Conservation (phyloP, 139 green algal species). For the Volvox africanus region DNA sequence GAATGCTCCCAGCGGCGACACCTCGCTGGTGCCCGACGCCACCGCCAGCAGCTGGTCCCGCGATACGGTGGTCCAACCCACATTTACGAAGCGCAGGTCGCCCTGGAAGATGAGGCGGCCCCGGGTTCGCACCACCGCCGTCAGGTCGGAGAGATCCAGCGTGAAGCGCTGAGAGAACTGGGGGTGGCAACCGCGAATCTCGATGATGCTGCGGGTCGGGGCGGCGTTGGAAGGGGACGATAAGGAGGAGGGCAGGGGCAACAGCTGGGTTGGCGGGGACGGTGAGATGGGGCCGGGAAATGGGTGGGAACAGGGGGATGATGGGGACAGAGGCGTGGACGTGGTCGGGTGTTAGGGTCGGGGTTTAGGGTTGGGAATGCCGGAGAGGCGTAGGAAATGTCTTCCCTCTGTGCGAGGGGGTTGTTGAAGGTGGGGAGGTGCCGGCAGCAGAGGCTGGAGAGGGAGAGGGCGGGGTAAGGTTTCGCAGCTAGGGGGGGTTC, state of each 20-base stretch:
- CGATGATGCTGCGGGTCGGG: constrained; percentile 10
- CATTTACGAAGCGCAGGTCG: not conserved
- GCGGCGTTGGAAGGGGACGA: not conserved
- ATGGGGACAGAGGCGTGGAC: not conserved
- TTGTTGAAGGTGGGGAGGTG: no score
- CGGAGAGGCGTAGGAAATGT: no score
- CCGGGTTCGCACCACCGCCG: not conserved
- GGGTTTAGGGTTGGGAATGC: no score
- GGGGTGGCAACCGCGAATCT: constrained; percentile 42
- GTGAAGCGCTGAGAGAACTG: not conserved
- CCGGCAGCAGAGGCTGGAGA: no score
- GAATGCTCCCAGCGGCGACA: constrained; percentile 17
- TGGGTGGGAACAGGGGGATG: not conserved
- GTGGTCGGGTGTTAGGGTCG: no score
- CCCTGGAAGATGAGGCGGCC: constrained; percentile 23
- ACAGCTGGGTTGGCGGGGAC: not conserved
- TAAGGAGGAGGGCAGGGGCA: not conserved
- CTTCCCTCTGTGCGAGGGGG: no score
- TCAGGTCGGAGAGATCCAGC: constrained; percentile 6
- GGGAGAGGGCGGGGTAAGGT: no score
- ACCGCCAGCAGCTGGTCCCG: not conserved
- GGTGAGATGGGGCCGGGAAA: not conserved
- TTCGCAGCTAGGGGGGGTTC: no score
- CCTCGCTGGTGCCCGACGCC: not conserved
- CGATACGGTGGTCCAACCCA: not conserved